These are phyloP conservation scores for Paramecium caudatum DNA, from an alignment of 73 alveolate species.

Conservation along the genomic window DNA sequence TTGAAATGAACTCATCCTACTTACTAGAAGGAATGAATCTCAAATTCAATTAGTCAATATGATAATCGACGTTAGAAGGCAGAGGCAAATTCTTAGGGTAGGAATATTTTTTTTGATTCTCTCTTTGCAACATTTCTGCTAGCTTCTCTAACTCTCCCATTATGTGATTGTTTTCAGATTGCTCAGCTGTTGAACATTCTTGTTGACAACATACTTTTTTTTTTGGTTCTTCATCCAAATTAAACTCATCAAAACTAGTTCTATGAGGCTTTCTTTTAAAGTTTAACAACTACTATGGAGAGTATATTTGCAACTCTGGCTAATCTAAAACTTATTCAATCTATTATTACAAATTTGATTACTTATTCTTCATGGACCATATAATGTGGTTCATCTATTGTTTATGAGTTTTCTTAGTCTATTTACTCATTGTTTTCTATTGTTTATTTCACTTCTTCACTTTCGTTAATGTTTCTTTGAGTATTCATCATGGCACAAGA, in stretches of 20 bases:
- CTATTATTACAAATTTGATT: not conserved
- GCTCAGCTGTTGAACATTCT: not conserved
- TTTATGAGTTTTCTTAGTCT: constrained; percentile 2
- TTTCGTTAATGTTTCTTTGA: not conserved
- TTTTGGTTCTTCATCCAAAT: constrained; percentile 15
- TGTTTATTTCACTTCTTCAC: not conserved
- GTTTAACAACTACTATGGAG: constrained; percentile 36
- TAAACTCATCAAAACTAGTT: constrained; percentile 8
- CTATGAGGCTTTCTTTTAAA: not conserved
- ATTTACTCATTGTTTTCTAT: not conserved
- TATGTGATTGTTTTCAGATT: not conserved
- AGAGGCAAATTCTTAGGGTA: constrained; percentile 44
- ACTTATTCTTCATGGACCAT: not conserved
- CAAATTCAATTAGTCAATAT: constrained; percentile 10
- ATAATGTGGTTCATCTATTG: constrained; percentile 17
- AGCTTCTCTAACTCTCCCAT: constrained; percentile 58
- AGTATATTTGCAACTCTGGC: not conserved
- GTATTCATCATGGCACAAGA: constrained; percentile 1
- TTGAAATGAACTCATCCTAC: constrained; percentile 24
- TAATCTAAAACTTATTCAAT: not conserved
- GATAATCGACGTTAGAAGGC: constrained; percentile 42
- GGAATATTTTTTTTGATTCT: constrained; percentile 12
- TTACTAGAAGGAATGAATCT: constrained; percentile 46
- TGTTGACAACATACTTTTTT: not conserved
- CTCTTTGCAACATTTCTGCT: not conserved